A percentile compares a stretch with the other conserved stretches of the same genome.
phyloP scores from a whole-genome alignment of 2,329 filamentous ascomycete genomes.

The Arthrobotrys musiformis region DNA sequence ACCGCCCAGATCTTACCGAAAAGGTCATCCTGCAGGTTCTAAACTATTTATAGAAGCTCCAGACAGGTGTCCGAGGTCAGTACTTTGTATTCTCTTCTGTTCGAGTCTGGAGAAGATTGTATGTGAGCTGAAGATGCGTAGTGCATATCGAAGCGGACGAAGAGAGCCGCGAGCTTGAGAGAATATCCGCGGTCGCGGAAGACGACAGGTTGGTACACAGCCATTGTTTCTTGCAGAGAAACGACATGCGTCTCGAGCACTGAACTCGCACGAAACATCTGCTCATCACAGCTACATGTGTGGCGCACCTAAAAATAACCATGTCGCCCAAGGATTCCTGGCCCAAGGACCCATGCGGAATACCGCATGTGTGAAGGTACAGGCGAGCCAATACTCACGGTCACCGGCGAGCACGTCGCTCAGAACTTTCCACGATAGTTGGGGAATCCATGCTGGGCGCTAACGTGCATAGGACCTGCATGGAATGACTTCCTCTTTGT shows the following conservation, averaged over 20 bases:
- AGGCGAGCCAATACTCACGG: slow-evolving; percentile 33
- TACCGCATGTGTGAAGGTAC: slow-evolving; percentile 40
- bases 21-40: slow-evolving; percentile 36
- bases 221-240: slow-evolving; percentile 6
- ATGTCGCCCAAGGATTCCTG: slow-evolving; percentile 35
- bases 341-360: slow-evolving; percentile 30
- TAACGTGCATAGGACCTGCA: slow-evolving; percentile 56
- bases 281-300: slow-evolving; percentile 20
- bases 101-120: not conserved
- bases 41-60: slow-evolving; percentile 52
- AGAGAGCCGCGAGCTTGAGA: slow-evolving; percentile 9
- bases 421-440: slow-evolving; percentile 48
- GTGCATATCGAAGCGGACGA: not conserved
- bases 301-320: slow-evolving; percentile 55
- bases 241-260: not conserved
- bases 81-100: not conserved
- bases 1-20: slow-evolving; percentile 56
- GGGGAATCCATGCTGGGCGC: slow-evolving; percentile 56
- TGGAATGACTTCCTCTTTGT: slow-evolving; percentile 18
- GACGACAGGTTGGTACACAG: slow-evolving; percentile 1
- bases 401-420: slow-evolving; percentile 21
- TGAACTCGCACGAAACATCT: not conserved
- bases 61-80: not conserved
- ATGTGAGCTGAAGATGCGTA: not conserved
- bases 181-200: slow-evolving; percentile 22